These are phyloP conservation scores for Trifolium pratense DNA, from an alignment of 306 rosid genomes.

Conservation along the genomic window DNA sequence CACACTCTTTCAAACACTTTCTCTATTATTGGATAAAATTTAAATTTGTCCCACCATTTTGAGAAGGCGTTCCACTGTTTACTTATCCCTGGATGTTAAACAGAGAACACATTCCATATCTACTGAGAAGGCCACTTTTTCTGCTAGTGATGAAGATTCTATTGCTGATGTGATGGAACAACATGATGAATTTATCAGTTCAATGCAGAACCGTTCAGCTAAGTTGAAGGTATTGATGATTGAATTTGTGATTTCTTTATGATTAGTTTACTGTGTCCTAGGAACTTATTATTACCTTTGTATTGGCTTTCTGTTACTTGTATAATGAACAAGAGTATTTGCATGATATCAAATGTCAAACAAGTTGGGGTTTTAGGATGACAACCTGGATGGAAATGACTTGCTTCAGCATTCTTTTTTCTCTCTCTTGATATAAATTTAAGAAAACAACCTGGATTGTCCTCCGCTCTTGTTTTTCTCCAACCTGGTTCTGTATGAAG, in stretches of 20 bases:
- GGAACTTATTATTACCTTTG: conserved; percentile 30
- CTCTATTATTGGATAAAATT: background rate
- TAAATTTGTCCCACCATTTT: background rate
- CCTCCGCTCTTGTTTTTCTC: too few relatives aligned
- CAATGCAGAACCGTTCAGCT: conserved; percentile 89
- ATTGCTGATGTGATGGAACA: conserved; percentile 81
- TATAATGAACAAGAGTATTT: conserved; percentile 33
- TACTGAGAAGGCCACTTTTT: conserved; percentile 72
- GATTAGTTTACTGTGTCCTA: conserved; percentile 27
- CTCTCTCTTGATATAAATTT: too few relatives aligned
- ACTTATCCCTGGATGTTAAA: conserved; percentile 47
- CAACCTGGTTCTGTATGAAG: background rate
- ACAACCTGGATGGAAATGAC: conserved; percentile 18
- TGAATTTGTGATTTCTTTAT: conserved; percentile 26
- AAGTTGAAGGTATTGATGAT: conserved; percentile 78
- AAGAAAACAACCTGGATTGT: too few relatives aligned
- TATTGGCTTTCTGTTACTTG: conserved; percentile 16
- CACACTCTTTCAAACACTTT: background rate
- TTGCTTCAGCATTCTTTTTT: conserved; percentile 7
- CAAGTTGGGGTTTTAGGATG: conserved; percentile 21
- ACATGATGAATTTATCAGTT: conserved; percentile 79
- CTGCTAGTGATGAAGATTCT: conserved; percentile 86
- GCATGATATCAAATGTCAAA: conserved; percentile 33
- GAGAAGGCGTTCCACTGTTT: background rate
- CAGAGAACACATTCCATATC: conserved; percentile 78